phyloP scores from a whole-genome alignment of 2,329 filamentous ascomycete species.

The Orbilia oligospora region DNA sequence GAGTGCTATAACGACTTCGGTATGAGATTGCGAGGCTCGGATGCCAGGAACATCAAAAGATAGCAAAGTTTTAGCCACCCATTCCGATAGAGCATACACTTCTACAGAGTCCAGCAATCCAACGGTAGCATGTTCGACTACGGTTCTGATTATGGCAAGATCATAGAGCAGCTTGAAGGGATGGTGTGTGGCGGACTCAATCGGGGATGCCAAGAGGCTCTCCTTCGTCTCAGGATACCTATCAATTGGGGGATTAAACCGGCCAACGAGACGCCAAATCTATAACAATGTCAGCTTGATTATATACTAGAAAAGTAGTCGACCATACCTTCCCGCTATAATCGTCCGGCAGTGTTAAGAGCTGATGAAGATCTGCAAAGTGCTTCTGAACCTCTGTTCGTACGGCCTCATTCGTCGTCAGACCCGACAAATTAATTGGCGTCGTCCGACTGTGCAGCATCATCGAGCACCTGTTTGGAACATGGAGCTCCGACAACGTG shows the following conservation, averaged over 20 bases:
- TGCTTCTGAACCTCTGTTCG: constrained; percentile 85
- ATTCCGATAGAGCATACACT: constrained; percentile 38
- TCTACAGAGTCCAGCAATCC: constrained; percentile 40
- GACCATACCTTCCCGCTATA: constrained; percentile 52
- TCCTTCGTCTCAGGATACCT: constrained; percentile 54
- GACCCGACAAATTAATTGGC: constrained; percentile 32
- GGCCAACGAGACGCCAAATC: constrained; percentile 55
- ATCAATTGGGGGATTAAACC: constrained; percentile 45
- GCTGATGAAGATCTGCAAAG: constrained; percentile 86
- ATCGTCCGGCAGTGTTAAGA: constrained; percentile 78
- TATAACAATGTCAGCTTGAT: not conserved
- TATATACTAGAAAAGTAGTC: not conserved
- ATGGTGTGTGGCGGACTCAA: constrained; percentile 40
- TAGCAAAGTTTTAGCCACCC: constrained; percentile 45
- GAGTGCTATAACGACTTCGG: constrained; percentile 41
- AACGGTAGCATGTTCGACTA: constrained; percentile 11
- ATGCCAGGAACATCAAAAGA: constrained; percentile 41
- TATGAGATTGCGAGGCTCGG: constrained; percentile 32
- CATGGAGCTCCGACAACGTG: constrained; percentile 61
- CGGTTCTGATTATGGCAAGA: constrained; percentile 38
- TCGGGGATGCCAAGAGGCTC: constrained; percentile 25
- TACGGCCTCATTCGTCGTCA: constrained; percentile 68
- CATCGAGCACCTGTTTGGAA: constrained; percentile 61
- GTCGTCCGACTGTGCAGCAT: constrained; percentile 52
- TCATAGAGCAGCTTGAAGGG: constrained; percentile 54